Evolutionary conservation across 257 asterid genomes (phyloP), one percentile per base, ranked within the genome.

Genomic region (Forsythia suspensa): DNA sequence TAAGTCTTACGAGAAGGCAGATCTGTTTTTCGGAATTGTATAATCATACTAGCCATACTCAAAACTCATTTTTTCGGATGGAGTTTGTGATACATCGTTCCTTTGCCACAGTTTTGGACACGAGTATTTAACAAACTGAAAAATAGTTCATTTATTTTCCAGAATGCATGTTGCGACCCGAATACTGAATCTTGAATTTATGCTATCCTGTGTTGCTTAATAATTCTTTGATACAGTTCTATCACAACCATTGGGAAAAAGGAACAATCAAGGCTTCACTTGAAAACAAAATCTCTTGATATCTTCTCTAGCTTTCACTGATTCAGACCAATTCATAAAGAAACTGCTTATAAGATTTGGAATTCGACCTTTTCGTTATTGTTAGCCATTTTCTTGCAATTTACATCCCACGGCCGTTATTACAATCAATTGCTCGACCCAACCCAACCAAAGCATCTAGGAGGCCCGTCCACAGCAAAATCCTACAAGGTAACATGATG

Each of bases 201-300:
- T n/a, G 36, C 20, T 57, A n/a, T 10, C 13, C 66, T 20, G 34
- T 20, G 66, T 20, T 57, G 12, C 66, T 80, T 70, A 77, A 85
- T 36, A 72, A 42, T 85, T 75, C 77, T 59, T 43, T 76, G 67
- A 52, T 79, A 78, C 80, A 51, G 77, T 75, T 84, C 81, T 78
- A 77, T 80, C 43, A 74, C 34, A 57, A 57, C 66, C 13, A 2
- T 2, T 2, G 36, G 66, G 66, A 48, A 15, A 36, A 68, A 51
- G 46, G 52, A 67, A 18, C 74, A 82, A 82, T 63, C 74, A 77
- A 42, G 84, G 71, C 83, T 70, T 74, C 82, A 78, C 78, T 70
- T 36, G 77, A 57, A 69, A 79, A 75, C 73, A 78, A 78, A 51
- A 77, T 40, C 40, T 44, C 84, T 41, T n/a, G 52, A 52, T 76